phyloP scores from a whole-genome alignment of 306 rosid genomes.

The Fragaria vesca region DNA sequence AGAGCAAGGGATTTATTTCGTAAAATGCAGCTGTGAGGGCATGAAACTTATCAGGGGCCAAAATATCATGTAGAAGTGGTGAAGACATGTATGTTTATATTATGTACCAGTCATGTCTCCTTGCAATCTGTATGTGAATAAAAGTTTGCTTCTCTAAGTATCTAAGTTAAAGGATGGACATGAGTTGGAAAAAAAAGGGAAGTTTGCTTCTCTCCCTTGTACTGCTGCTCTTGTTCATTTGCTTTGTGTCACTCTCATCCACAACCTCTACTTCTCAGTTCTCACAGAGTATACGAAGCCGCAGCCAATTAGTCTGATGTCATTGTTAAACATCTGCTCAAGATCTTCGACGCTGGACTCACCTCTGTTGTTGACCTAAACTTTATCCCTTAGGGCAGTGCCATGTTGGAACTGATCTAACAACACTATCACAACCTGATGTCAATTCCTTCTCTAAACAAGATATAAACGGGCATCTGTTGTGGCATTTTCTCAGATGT shows the following conservation, averaged over 20 bases:
- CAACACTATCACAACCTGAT: too few species aligned
- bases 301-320: constrained; percentile 3
- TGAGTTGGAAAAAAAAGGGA: neutral
- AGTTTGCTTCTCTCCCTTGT: neutral
- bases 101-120: neutral
- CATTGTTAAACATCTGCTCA: constrained; percentile 16
- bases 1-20: constrained; percentile 65
- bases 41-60: neutral
- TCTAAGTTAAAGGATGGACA: neutral
- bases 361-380: neutral
- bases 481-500: too few species aligned
- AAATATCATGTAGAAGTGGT: neutral
- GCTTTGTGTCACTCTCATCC: neutral
- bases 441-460: too few species aligned
- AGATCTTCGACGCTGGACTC: constrained; percentile 15
- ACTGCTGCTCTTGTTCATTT: neutral
- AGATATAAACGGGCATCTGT: too few species aligned
- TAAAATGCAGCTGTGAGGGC: constrained; percentile 24
- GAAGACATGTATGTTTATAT: constrained; percentile 5
- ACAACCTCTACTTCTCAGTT: neutral
- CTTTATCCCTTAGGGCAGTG: too few species aligned
- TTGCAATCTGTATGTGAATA: neutral
- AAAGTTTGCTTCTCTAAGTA: neutral
- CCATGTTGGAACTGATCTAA: too few species aligned
- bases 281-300: neutral